Conservation (phyloP, 148 eudicot genomes). For the Dianthus caryophyllus region DNA sequence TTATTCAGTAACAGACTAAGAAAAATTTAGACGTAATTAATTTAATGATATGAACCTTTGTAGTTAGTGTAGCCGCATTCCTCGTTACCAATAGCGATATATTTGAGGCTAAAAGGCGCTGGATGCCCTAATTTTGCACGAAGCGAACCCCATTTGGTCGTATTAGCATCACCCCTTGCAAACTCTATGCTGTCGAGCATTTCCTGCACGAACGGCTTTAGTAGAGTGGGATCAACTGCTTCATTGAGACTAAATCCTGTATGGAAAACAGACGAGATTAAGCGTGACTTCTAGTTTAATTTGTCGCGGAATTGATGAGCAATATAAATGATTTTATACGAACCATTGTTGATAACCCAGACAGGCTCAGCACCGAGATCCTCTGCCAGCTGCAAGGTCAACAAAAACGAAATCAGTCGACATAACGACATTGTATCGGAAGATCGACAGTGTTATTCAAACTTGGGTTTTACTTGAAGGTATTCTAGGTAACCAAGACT, state of each 20-base stretch:
- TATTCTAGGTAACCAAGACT: slow-evolving; percentile 67
- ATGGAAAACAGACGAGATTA: background rate
- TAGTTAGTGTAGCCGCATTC: slow-evolving; percentile 49
- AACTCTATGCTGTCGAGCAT: slow-evolving; percentile 79
- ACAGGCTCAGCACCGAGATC: slow-evolving; percentile 76
- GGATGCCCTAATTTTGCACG: slow-evolving; percentile 81
- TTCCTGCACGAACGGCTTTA: slow-evolving; percentile 62
- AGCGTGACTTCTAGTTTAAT: no score
- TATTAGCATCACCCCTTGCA: slow-evolving; percentile 60
- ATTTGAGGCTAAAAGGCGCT: slow-evolving; percentile 65
- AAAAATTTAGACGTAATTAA: background rate
- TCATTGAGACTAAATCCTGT: slow-evolving; percentile 51
- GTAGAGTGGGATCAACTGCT: slow-evolving; percentile 38
- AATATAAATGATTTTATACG: background rate
- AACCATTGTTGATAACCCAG: slow-evolving; percentile 90
- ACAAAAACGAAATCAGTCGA: background rate
- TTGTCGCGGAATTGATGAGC: background rate
- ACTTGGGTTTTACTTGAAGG: slow-evolving; percentile 58
- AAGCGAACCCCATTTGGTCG: slow-evolving; percentile 76
- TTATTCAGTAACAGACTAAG: background rate
- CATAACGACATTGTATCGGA: no score
- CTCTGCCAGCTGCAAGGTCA: slow-evolving; percentile 66
- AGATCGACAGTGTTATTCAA: no score
- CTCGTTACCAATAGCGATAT: slow-evolving; percentile 78
- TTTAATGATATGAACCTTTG: slow-evolving; percentile 42